Evolutionary conservation across 225 moss, liverwort and hornwort genomes (phyloP), one percentile per base, ranked within the genome.

Genomic region (Pseudisothecium myosuroides): DNA sequence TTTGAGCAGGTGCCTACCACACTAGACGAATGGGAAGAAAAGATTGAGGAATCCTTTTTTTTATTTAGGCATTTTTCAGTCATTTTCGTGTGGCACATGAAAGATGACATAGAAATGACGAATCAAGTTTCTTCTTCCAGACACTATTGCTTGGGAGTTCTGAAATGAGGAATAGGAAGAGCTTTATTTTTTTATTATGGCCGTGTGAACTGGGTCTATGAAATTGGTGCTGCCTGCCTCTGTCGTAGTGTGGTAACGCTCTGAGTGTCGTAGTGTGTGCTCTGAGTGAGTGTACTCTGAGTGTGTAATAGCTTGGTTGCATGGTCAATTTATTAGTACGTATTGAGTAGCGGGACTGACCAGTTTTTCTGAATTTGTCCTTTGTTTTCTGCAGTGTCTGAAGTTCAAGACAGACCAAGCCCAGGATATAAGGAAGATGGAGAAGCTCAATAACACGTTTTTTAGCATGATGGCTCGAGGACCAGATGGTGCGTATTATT

Each of bases 331-430:
- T 76, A 22, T 54, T 43, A 23, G 23, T 31, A 36, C 52, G 27
- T 55, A 64, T 63, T 64, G 41, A 85, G 67, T 31, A 41, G 24
- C 36, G 56, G 43, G 64, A 31, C 45, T 82, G 54, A 7, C 66
- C 62, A 64, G 60, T 45, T 54, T 82, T 36, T 56, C 43, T 85
- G 11, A 80, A n/a, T 58, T 20, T 68, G 24, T 75, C 43, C 37
- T 26, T 39, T 29, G 77, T 63, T 87, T 85, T 80, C 64, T 91
- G 91, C 89, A 95, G 95, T 98, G 96, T 88, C 61, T 98, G 61
- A 98, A 98, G 91, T 98, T 96, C 88, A 97, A 96, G 94, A 98
- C 97, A 37, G 97, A 97, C 91, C 98, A 98, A 91, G 95, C 94
- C 36, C 98, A 98, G 92, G 98, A 98, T 90, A 89, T 95, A 59